Conservation (phyloP, 1,284 basidiomycete genomes). For the Anthracocystis walkeri region DNA sequence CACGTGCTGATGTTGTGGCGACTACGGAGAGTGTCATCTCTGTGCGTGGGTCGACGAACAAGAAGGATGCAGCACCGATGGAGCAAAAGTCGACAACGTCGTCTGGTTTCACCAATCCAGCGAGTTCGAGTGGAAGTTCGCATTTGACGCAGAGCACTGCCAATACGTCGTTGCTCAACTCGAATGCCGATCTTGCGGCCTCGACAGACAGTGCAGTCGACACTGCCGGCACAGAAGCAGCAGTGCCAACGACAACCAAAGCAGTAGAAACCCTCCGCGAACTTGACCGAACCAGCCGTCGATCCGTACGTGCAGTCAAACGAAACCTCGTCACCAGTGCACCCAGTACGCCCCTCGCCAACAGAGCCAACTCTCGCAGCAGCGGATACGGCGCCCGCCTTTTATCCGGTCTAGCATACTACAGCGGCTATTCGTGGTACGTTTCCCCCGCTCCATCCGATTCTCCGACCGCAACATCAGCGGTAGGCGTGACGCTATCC, state of each 20-base stretch:
- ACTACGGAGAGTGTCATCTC: conserved; percentile 35
- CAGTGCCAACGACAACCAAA: conserved; percentile 11
- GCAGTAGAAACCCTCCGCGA: conserved; percentile 27
- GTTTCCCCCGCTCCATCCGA: neutral
- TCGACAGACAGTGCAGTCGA: neutral
- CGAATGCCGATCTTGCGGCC: conserved; percentile 4
- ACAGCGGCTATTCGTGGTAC: conserved; percentile 33
- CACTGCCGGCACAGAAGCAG: neutral
- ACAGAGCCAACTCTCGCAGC: neutral
- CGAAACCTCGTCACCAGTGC: conserved; percentile 19
- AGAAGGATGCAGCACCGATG: neutral
- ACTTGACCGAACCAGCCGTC: conserved; percentile 17
- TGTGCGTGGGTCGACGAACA: neutral
- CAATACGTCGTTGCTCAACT: conserved; percentile 15
- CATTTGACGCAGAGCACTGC: conserved; percentile 15
- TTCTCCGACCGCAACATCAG: neutral
- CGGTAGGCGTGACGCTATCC: neutral
- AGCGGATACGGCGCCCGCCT: conserved; percentile 25
- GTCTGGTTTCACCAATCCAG: conserved; percentile 11
- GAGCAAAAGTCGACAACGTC: conserved; percentile 13
- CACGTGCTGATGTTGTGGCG: conserved; percentile 24
- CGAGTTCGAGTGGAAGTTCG: conserved; percentile 8
- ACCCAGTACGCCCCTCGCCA: neutral
- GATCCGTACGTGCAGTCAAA: conserved; percentile 13
- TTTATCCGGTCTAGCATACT: conserved; percentile 26